phyloP scores from a whole-genome alignment of 768 basidiomycete genomes.

The Russula emetica region DNA sequence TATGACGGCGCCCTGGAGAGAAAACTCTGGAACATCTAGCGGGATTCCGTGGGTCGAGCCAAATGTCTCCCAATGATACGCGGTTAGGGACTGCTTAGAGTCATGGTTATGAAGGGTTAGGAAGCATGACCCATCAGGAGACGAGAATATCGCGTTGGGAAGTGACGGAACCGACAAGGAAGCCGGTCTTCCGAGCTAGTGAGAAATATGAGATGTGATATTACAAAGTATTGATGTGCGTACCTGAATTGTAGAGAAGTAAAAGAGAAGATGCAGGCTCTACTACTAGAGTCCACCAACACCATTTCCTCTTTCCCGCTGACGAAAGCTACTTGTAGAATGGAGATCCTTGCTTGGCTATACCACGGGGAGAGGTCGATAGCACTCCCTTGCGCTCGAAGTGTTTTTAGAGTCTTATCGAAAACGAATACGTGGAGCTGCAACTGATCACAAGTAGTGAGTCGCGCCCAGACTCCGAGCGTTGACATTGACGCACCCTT shows the following conservation, averaged over 20 bases:
- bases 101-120: slow-evolving; percentile 34
- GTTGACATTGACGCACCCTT: slow-evolving; percentile 35
- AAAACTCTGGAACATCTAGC: slow-evolving; percentile 35
- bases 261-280: slow-evolving; percentile 51
- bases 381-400: slow-evolving; percentile 42
- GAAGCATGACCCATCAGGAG: slow-evolving; percentile 55
- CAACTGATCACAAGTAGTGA: slow-evolving; percentile 26
- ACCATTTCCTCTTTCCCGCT: slow-evolving; percentile 50
- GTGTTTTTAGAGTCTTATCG: slow-evolving; percentile 41
- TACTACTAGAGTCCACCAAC: slow-evolving; percentile 43
- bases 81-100: slow-evolving; percentile 31
- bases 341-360: slow-evolving; percentile 25
- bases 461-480: background rate
- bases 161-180: slow-evolving; percentile 37
- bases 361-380: slow-evolving; percentile 47
- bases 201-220: background rate
- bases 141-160: slow-evolving; percentile 41
- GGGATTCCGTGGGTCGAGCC: slow-evolving; percentile 45
- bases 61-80: slow-evolving; percentile 56
- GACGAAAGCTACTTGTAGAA: slow-evolving; percentile 43
- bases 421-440: slow-evolving; percentile 45
- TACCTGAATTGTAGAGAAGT: slow-evolving; percentile 52
- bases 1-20: slow-evolving; percentile 31
- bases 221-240: slow-evolving; percentile 5
- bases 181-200: slow-evolving; percentile 39